Percentiles rank a stretch among this genome's conserved stretches.
Conservation (phyloP, 805 yeast genomes). For the Phaffomyces opuntiae region DNA sequence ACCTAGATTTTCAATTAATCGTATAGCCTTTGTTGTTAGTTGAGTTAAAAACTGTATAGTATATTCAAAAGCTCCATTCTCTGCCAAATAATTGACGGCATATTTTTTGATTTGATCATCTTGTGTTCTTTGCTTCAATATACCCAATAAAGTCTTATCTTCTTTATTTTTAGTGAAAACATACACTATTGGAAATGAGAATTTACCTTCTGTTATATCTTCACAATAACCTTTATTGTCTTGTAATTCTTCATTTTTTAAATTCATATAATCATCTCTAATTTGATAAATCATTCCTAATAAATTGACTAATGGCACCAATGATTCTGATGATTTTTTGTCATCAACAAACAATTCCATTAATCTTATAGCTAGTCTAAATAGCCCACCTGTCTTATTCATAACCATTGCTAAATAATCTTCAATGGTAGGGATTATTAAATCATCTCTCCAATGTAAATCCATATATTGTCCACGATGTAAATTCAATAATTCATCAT, state of each 20-base stretch:
- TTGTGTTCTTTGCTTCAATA: conserved; percentile 45
- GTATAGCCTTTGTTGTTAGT: conserved; percentile 7
- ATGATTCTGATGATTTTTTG: conserved; percentile 4
- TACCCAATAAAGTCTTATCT: conserved; percentile 38
- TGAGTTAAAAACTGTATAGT: conserved; percentile 9
- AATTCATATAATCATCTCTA: conserved; percentile 75
- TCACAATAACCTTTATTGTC: conserved; percentile 74
- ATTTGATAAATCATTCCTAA: conserved; percentile 84
- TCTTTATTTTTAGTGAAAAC: conserved; percentile 34
- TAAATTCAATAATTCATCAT: conserved; percentile 70
- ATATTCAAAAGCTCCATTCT: conserved; percentile 18
- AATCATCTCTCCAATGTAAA: conserved; percentile 76
- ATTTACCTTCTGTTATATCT: conserved; percentile 85
- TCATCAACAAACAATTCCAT: conserved; percentile 35
- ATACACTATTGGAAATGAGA: conserved; percentile 81
- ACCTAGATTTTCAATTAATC: background rate
- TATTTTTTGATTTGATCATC: conserved; percentile 42
- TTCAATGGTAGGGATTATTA: conserved; percentile 47
- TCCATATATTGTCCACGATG: conserved; percentile 92
- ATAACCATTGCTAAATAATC: conserved; percentile 76
- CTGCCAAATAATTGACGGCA: conserved; percentile 42
- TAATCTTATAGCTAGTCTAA: conserved; percentile 64
- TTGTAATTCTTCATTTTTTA: conserved; percentile 43
- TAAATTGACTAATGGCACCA: conserved; percentile 60
- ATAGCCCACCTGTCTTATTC: conserved; percentile 86